phyloP scores from a whole-genome alignment of 140 eudicot genomes.

The Senecio squalidus region DNA sequence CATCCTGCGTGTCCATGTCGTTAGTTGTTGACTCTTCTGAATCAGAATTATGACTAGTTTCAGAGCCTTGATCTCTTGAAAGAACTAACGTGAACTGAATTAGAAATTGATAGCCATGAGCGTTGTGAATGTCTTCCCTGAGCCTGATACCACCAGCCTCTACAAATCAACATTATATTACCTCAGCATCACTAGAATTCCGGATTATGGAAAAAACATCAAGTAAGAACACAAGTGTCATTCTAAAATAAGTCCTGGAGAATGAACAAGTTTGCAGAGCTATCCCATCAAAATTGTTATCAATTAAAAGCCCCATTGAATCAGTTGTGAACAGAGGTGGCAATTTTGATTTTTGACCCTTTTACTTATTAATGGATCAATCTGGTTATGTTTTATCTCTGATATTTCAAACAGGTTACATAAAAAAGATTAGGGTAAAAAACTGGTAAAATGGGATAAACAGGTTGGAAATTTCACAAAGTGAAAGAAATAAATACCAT shows the following conservation, averaged over 20 bases:
- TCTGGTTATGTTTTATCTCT: no score
- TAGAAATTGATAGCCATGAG: conserved; percentile 92
- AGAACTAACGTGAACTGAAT: conserved; percentile 85
- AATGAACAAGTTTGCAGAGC: neutral
- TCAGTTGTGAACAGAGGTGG: neutral
- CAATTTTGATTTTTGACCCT: no score
- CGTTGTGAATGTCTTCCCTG: conserved; percentile 94
- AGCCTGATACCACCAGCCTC: conserved; percentile 93
- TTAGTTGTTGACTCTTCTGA: conserved; percentile 29
- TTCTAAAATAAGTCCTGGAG: neutral
- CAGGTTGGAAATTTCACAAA: no score
- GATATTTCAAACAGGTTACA: no score
- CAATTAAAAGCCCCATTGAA: neutral
- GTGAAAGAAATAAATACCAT: no score
- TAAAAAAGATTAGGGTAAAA: no score
- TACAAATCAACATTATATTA: conserved; percentile 31
- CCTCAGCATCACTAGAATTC: conserved; percentile 23
- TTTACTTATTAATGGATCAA: no score
- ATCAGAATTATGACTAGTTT: conserved; percentile 25
- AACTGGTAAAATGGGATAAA: no score
- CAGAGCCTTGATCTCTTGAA: conserved; percentile 44
- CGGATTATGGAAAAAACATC: neutral
- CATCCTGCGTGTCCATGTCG: conserved; percentile 30
- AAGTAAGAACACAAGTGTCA: neutral
- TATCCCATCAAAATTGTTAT: neutral